These are phyloP conservation scores for Ceratopteris richardii DNA, from an alignment of 75 land plant species.

Conservation along the genomic window DNA sequence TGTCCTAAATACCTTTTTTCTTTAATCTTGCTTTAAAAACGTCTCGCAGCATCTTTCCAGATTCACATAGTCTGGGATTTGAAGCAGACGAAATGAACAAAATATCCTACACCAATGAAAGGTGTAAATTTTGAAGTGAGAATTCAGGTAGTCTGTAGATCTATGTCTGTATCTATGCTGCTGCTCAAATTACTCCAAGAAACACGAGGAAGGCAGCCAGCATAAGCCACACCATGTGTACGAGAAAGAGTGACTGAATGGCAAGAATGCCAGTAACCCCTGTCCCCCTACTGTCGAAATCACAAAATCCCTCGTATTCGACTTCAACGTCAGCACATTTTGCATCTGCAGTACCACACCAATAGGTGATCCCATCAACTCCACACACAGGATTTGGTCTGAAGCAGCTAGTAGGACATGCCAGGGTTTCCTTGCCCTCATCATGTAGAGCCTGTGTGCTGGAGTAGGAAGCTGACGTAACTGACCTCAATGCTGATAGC, in stretches of 20 bases:
- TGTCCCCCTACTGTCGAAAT: conserved; percentile 16
- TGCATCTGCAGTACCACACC: conserved; percentile 78
- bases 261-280: conserved; percentile 35
- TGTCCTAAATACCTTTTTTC: no score
- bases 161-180: no score
- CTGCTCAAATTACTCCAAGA: conserved; percentile 21
- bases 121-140: no score
- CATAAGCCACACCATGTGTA: conserved; percentile 73
- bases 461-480: no score
- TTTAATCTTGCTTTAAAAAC: no score
- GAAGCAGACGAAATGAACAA: no score
- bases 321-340: conserved; percentile 45
- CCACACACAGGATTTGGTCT: conserved; percentile 73
- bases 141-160: no score
- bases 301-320: conserved; percentile 45
- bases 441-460: no score
- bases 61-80: no score
- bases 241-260: conserved; percentile 60
- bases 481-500: no score
- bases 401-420: conserved; percentile 66
- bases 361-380: conserved; percentile 60
- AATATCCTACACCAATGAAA: no score
- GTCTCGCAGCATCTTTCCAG: no score
- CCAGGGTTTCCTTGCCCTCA: background rate
- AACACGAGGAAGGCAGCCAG: conserved; percentile 48